Evolutionary conservation across 2,329 filamentous ascomycete genomes (phyloP).

Genomic region (Tolypocladium inflatum): DNA sequence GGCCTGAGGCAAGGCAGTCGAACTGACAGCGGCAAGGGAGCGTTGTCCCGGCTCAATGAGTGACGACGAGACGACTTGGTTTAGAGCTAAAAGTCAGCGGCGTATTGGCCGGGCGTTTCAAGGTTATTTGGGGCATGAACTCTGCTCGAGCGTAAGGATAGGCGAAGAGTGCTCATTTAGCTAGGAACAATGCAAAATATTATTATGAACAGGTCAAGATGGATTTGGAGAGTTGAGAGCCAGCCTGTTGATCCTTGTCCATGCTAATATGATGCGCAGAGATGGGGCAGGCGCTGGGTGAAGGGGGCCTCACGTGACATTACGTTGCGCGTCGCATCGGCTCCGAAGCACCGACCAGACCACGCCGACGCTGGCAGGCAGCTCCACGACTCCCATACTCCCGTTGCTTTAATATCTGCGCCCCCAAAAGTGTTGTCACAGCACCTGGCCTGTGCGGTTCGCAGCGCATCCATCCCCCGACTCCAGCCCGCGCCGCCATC

Average conservation of each 20-base stretch:
- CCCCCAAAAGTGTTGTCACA: neutral
- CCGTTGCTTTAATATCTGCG: neutral
- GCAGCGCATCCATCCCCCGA: neutral
- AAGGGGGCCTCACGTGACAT: slow-evolving; percentile 7
- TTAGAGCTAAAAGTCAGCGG: neutral
- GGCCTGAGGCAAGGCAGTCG: slow-evolving; percentile 1
- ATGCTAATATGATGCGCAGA: neutral
- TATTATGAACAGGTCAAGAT: neutral
- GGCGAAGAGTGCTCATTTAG: neutral
- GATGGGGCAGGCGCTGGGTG: neutral
- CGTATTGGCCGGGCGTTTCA: neutral
- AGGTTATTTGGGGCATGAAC: neutral
- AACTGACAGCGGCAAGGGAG: neutral
- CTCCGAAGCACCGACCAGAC: neutral
- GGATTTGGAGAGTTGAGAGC: neutral
- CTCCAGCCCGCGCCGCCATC: neutral
- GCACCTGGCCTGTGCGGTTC: neutral
- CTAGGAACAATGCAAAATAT: too few relatives aligned
- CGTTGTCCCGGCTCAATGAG: too few relatives aligned
- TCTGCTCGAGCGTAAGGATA: neutral
- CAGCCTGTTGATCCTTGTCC: neutral
- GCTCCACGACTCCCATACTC: neutral
- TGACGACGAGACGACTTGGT: neutral
- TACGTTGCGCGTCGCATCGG: slow-evolving; percentile 7
- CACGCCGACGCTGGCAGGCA: neutral